These are phyloP conservation scores for Penicillium sclerotigenum DNA, from an alignment of 2,329 filamentous ascomycete species.

Conservation along the genomic window DNA sequence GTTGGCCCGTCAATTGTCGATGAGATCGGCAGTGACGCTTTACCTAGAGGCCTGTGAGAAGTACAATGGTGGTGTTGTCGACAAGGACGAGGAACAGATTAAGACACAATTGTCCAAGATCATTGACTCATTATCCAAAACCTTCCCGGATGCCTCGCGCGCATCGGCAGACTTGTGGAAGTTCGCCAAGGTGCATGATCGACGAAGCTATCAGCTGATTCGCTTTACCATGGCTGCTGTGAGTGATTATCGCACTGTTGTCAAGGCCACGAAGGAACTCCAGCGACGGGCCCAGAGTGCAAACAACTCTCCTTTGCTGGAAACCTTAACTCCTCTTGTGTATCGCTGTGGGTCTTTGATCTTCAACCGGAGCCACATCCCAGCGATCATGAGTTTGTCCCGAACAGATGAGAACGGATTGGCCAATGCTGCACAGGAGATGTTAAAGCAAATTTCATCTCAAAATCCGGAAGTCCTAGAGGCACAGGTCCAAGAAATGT, in stretches of 20 bases:
- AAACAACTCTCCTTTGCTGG: slow-evolving; percentile 61
- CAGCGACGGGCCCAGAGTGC: slow-evolving; percentile 73
- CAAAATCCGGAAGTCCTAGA: slow-evolving; percentile 88
- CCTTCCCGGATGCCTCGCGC: slow-evolving; percentile 71
- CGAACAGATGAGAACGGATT: slow-evolving; percentile 78
- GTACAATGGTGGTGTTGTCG: slow-evolving; percentile 82
- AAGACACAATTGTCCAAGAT: slow-evolving; percentile 70
- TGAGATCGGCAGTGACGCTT: slow-evolving; percentile 69
- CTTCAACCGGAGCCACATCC: slow-evolving; percentile 91
- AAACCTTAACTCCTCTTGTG: slow-evolving; percentile 76
- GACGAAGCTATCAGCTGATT: slow-evolving; percentile 83
- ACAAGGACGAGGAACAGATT: slow-evolving; percentile 61
- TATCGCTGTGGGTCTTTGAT: slow-evolving; percentile 81
- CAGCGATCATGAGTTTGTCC: slow-evolving; percentile 83
- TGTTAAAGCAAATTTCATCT: slow-evolving; percentile 88
- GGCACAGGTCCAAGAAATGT: slow-evolving; percentile 86
- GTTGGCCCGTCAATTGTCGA: slow-evolving; percentile 71
- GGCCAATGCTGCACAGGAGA: slow-evolving; percentile 75
- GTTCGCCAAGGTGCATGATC: slow-evolving; percentile 87
- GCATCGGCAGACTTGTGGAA: slow-evolving; percentile 77
- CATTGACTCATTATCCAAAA: slow-evolving; percentile 68
- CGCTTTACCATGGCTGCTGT: slow-evolving; percentile 79
- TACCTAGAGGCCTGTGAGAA: slow-evolving; percentile 82
- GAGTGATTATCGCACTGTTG: slow-evolving; percentile 87
- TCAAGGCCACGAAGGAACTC: slow-evolving; percentile 86